Base-by-base conservation (phyloP, 31 red algal genomes). In the Odonthalia washingtoniensis region DNA sequence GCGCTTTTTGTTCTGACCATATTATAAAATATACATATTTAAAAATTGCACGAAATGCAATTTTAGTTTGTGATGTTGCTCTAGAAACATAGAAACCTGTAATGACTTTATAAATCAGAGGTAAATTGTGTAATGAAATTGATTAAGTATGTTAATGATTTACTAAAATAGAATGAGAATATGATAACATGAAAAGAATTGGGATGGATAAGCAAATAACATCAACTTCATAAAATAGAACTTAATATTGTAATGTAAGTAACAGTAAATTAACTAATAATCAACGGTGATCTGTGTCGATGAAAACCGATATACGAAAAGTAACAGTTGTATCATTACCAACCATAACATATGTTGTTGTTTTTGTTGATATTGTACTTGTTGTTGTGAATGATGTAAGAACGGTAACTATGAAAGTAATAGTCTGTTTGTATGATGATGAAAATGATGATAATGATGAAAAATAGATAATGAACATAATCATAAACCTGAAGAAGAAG, bases 1-100 rank as follows among this genome's bases (percentile, higher is more conserved):
- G 94, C 30, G 92, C 89, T 62, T 94, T 94, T 52, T 97, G 95
- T 60, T 97, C 95, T 21, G 91, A 92, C 39, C 89, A 89, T 31
- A 87, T 87, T 3, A 86, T 73, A 27, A 78, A 80, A 21, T 28
- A 24, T 14, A 77, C 76, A 49, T 92, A 94, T 4, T 83, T 77
- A 17, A 91, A 78, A 49, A 97, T 84, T 49, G 91, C 95, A 21
- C 57, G 39, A n/a, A 97, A 76, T 0, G 94, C 90, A 24, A 69
- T 77, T 3, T 90, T 68, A 35, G 79, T 77, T 16, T 87, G 85
- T 46, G 80, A 17, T 3, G 49, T 74, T 64, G 81, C 43, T 12
- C 94, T 84, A 1, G 62, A 89, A 3, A 96, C 45, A 78, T 97
- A 97, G 37, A 97, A 82, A 30, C 95, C 95, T 46, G 89, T 90